A percentile compares a stretch with the other conserved stretches of the same genome.
Conservation (phyloP, 768 basidiomycete genomes). For the Russula ochroleuca region DNA sequence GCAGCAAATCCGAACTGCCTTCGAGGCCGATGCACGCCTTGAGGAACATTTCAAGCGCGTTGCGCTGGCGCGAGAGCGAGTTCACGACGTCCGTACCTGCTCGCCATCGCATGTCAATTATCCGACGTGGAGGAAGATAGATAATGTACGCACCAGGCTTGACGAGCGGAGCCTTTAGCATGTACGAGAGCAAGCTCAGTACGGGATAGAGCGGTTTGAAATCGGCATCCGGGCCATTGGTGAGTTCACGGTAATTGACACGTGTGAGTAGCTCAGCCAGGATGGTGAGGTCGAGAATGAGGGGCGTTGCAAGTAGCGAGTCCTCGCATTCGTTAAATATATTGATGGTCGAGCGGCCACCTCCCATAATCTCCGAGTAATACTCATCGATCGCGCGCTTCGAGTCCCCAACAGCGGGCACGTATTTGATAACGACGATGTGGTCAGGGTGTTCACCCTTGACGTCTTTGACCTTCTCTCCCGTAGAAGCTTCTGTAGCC, state of each 20-base stretch:
- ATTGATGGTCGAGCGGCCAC: constrained; percentile 89
- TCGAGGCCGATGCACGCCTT: constrained; percentile 93
- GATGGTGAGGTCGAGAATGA: constrained; percentile 92
- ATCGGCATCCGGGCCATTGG: constrained; percentile 44
- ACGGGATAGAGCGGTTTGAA: constrained; percentile 87
- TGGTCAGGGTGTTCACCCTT: constrained; percentile 99
- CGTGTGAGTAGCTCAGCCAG: constrained; percentile 93
- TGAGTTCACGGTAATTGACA: constrained; percentile 72
- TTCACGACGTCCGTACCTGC: constrained; percentile 88
- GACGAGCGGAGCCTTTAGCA: constrained; percentile 98
- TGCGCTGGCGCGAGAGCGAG: constrained; percentile 90
- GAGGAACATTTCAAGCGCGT: constrained; percentile 88
- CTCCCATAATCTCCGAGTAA: constrained; percentile 96
- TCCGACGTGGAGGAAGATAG: not conserved
- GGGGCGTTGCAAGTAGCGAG: constrained; percentile 90
- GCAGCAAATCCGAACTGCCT: constrained; percentile 74
- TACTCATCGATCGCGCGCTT: constrained; percentile 99
- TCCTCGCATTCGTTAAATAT: constrained; percentile 99
- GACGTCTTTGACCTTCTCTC: constrained; percentile 44
- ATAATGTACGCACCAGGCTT: constrained; percentile 60
- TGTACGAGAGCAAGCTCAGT: constrained; percentile 88
- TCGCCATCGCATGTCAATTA: constrained; percentile 8
- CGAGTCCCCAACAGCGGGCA: constrained; percentile 93
- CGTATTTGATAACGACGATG: constrained; percentile 94
- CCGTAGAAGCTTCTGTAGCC: constrained; percentile 39